Base-by-base conservation (phyloP, 345 rosid species). In the Arabidopsis suecica region DNA sequence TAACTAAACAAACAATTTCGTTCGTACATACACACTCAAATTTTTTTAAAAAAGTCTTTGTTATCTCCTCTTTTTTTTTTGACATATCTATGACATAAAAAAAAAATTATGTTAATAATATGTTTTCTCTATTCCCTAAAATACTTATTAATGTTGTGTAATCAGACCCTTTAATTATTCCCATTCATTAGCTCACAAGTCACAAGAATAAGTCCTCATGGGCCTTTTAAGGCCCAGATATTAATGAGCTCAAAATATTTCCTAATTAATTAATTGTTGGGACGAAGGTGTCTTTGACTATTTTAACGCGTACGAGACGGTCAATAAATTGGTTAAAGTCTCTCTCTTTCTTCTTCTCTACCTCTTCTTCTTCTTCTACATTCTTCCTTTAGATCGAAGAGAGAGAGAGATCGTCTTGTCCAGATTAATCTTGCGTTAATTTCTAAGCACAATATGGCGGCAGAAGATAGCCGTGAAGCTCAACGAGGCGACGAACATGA, bases 381-480 rank as follows among this genome's bases (percentile, higher is more conserved):
- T 32, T 60, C 55, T 22, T 25, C 25, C 48, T 30, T 57, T 2
- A 57, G 47, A 77, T 77, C 60, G 16, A 62, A 57, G 40, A 23
- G 25, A 22, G 23, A n/a, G n/a, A 23, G 25, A 60, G 32, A 45
- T 47, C 2, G 4, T 34, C 38, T 51, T 14, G 32, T 47, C 18
- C 16, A 64, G 38, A 57, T 7, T 11, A 25, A 74, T 47, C 40
- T 10, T 13, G 7, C 36, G 36, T 65, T 65, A 16, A 49, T 22
- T 20, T 23, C 28, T 22, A 20, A 10, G 7, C 58, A 37, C 7
- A 71, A 30, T 61, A 90, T 90, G 96, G 88, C 85, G 34, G 64
- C 18, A 71, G 66, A 79, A 69, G 28, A 71, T 67, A 54, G 36
- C 47, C 66, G 37, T 40, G 58, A 68, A 48, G 65, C 65, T 65